Conservation (phyloP, 208 protist species). For the Trypanosoma scelopori region DNA sequence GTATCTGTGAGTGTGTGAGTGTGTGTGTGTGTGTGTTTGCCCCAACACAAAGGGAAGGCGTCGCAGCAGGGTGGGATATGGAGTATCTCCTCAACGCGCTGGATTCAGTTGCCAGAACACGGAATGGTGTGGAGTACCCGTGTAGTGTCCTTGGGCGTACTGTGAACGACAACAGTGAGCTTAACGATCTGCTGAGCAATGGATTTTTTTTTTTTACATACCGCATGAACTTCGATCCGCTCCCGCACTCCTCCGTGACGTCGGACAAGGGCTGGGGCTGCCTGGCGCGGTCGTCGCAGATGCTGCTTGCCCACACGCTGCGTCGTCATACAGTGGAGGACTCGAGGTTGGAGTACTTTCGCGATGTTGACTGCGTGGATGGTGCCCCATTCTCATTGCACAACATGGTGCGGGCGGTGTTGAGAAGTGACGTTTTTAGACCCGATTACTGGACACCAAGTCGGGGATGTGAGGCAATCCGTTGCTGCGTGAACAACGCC, state of each 20-base stretch:
- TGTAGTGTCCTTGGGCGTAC: constrained; percentile 15
- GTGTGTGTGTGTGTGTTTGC: too few species aligned
- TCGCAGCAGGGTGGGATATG: constrained; percentile 1
- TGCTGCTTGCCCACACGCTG: constrained; percentile 79
- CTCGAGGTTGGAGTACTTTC: constrained; percentile 45
- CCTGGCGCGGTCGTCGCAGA: constrained; percentile 73
- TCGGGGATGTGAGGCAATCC: constrained; percentile 71
- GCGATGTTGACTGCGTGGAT: constrained; percentile 35
- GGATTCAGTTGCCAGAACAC: not conserved
- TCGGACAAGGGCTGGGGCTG: constrained; percentile 85
- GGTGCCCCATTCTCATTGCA: constrained; percentile 65
- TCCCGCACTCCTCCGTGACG: constrained; percentile 26
- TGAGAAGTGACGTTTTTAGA: constrained; percentile 35
- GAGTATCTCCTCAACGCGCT: constrained; percentile 3
- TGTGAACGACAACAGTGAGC: constrained; percentile 37
- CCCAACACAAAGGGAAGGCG: too few species aligned
- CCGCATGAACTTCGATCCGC: constrained; percentile 55
- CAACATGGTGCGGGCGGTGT: constrained; percentile 53
- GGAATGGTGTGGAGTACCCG: constrained; percentile 13
- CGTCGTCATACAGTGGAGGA: constrained; percentile 32
- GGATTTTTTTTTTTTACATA: constrained; percentile 75
- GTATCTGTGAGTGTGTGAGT: too few species aligned
- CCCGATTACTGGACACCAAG: constrained; percentile 76
- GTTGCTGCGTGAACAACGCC: constrained; percentile 47
- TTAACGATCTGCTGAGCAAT: constrained; percentile 35